Evolutionary conservation across 257 asterid species (phyloP), one percentile per base, ranked within the genome.

Genomic region (Cinchona pubescens): DNA sequence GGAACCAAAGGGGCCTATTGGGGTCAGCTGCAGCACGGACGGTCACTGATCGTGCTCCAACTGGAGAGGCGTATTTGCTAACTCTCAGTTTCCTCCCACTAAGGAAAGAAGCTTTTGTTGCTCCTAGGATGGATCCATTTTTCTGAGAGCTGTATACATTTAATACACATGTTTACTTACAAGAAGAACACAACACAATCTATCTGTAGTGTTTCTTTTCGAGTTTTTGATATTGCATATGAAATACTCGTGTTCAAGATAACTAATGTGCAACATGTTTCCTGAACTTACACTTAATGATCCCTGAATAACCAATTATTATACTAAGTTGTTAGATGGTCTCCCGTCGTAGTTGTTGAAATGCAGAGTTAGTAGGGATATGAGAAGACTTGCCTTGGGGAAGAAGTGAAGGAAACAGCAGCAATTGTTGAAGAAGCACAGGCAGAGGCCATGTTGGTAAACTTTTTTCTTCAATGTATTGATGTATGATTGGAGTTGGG

Each of bases 1-100:
- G 99, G 89, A 95, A 95, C 99, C 99, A 95, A 43, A 95, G 65
- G n/a, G 99, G 99, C 59, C 98, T 86, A 32, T 92, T 79, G 0
- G 97, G 98, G 11, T 95, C 99, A 15, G 98, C 90, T 16, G 90
- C 97, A 21, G 82, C 86, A 29, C 92, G 81, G 23, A 88, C 84
- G 1, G 93, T 75, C 4, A 80, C 80, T 0, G 92, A 85, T 79
- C 96, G 75, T 2, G 74, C n/a, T 65, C 77, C 79, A 9, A 85
- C 79, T 12, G 95, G 86, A 38, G 90, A 75, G 7, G 81, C 43
- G 58, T 78, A 81, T 82, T 83, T 90, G 72, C 87, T 81, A 3
- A 85, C 88, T 79, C 89, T 84, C 85, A 94, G 53, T 80, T 82
- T 92, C 58, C 86, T 81, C 77, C 92, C 96, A 45, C 95, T 89